Percentiles rank a stretch among this genome's conserved stretches.
Evolutionary conservation across 257 asterid species (phyloP).

Genomic region (Verbena officinalis): DNA sequence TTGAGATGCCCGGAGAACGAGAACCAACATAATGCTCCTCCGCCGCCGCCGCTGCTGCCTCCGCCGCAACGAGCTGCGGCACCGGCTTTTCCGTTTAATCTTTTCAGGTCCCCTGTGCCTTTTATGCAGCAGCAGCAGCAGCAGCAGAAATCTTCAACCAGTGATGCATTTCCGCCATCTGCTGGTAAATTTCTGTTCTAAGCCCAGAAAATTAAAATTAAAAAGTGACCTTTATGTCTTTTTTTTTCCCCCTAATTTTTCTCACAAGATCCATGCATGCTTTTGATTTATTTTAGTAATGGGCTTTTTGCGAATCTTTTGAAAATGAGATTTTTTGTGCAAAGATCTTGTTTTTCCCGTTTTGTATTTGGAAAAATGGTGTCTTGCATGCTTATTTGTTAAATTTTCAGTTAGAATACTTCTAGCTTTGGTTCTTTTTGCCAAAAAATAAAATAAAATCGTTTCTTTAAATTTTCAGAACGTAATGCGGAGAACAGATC

Average conservation of each 20-base stretch:
- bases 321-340: background rate
- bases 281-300: background rate
- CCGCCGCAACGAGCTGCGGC: constrained; percentile 9
- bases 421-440: background rate
- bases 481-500: constrained; percentile 50
- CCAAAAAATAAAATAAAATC: no score
- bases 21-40: constrained; percentile 20
- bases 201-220: background rate
- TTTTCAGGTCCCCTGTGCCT: constrained; percentile 51
- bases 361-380: background rate
- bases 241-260: background rate
- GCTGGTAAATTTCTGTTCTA: constrained; percentile 45
- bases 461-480: constrained; percentile 37
- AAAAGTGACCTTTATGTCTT: background rate
- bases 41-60: constrained; percentile 17
- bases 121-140: constrained; percentile 44
- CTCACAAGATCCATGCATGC: constrained; percentile 31
- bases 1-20: constrained; percentile 46
- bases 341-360: background rate
- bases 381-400: background rate
- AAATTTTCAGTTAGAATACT: background rate
- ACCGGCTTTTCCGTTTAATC: constrained; percentile 51
- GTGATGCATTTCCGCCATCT: constrained; percentile 44
- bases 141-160: constrained; percentile 27
- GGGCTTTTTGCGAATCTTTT: background rate